Evolutionary conservation across 345 rosid genomes (phyloP).

Genomic region (Viola odorata): DNA sequence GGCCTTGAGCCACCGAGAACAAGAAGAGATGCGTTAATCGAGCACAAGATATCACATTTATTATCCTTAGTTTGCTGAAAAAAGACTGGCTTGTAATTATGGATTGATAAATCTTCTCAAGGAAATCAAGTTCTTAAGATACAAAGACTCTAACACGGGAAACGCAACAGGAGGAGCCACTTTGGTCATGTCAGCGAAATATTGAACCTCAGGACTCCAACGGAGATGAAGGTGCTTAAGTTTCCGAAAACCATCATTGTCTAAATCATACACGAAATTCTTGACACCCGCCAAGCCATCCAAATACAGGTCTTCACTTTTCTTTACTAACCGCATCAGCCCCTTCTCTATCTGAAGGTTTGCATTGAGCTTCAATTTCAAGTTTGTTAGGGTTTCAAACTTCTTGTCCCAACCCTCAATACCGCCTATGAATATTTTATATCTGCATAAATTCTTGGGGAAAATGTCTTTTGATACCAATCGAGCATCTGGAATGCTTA

Average conservation of each 20-base stretch:
- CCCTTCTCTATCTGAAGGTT: not conserved
- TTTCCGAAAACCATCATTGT: not conserved
- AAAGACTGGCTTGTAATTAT: not conserved
- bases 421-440: conserved; percentile 13
- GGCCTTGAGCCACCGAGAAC: conserved; percentile 5
- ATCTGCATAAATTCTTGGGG: conserved; percentile 5
- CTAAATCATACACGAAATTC: not conserved
- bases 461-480: conserved; percentile 3
- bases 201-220: conserved; percentile 1
- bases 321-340: not conserved
- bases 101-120: conserved; percentile 13
- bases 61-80: conserved; percentile 10
- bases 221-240: conserved; percentile 15
- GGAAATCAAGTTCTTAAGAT: conserved; percentile 2
- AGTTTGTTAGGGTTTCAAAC: not conserved
- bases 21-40: conserved; percentile 17
- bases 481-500: conserved; percentile 1
- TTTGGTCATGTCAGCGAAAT: not conserved
- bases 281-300: not conserved
- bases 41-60: conserved; percentile 12
- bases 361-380: conserved; percentile 11
- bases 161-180: not conserved
- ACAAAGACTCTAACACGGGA: conserved; percentile 9
- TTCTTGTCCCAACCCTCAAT: not conserved
- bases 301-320: not conserved